Percentiles rank a stretch among this genome's conserved stretches.
phyloP scores from a whole-genome alignment of 805 yeast species.

The Soucietia sequanensis region DNA sequence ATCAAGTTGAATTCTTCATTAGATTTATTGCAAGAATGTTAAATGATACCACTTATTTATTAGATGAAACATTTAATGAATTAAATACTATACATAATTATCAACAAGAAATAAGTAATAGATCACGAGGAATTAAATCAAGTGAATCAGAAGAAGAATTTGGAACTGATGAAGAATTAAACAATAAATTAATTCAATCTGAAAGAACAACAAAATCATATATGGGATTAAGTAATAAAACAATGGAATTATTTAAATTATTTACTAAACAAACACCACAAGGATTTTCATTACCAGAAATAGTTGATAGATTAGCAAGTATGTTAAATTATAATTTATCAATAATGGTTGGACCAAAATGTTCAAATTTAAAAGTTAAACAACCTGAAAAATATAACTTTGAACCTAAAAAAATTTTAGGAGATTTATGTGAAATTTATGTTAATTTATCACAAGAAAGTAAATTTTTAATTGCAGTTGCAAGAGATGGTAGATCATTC shows the following conservation, averaged over 20 bases:
- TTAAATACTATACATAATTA: constrained; percentile 73
- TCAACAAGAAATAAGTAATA: constrained; percentile 60
- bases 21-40: constrained; percentile 92
- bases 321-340: constrained; percentile 92
- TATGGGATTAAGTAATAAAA: constrained; percentile 79
- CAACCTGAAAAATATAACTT: constrained; percentile 82
- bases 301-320: constrained; percentile 91
- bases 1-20: constrained; percentile 80
- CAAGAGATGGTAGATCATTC: constrained; percentile 91
- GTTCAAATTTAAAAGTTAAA: constrained; percentile 81
- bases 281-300: constrained; percentile 83
- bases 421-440: constrained; percentile 71
- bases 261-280: constrained; percentile 85
- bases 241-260: constrained; percentile 72
- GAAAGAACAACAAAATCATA: constrained; percentile 80
- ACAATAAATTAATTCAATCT: constrained; percentile 53
- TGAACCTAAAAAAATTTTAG: constrained; percentile 71
- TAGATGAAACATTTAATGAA: constrained; percentile 87
- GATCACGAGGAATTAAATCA: constrained; percentile 33
- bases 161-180: constrained; percentile 63
- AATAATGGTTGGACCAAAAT: constrained; percentile 94
- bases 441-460: constrained; percentile 64
- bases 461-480: constrained; percentile 74
- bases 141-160: constrained; percentile 21
- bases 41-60: constrained; percentile 86